These are phyloP conservation scores for Lenzites betulinus DNA, from an alignment of 768 basidiomycete species.

Conservation along the genomic window DNA sequence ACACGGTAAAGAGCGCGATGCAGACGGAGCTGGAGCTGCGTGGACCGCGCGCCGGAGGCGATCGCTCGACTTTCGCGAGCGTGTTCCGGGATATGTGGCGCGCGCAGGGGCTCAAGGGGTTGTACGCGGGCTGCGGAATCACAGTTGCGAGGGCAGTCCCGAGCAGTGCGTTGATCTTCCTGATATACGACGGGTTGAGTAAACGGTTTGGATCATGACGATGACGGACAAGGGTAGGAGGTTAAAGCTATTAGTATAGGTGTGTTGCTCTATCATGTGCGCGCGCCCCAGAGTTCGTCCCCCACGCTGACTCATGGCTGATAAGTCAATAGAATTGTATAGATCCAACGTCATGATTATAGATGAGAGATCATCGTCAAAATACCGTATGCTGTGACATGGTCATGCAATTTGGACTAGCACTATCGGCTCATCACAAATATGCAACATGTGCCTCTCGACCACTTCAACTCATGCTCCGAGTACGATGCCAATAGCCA, in stretches of 20 bases:
- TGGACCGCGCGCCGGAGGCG: conserved; percentile 40
- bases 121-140: conserved; percentile 93
- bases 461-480: too few relatives aligned
- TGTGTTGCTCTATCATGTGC: too few relatives aligned
- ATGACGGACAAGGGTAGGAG: neutral
- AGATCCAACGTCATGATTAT: too few relatives aligned
- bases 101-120: conserved; percentile 74
- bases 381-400: too few relatives aligned
- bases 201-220: conserved; percentile 46
- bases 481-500: too few relatives aligned
- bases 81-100: conserved; percentile 72
- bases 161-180: conserved; percentile 89
- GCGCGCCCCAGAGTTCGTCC: too few relatives aligned
- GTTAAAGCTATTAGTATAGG: neutral
- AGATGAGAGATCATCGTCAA: too few relatives aligned
- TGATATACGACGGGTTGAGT: conserved; percentile 84
- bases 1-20: conserved; percentile 91
- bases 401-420: too few relatives aligned
- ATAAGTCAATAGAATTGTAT: too few relatives aligned
- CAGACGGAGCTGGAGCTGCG: conserved; percentile 92
- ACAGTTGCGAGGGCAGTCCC: conserved; percentile 85
- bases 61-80: conserved; percentile 50
- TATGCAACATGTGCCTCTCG: too few relatives aligned
- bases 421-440: too few relatives aligned
- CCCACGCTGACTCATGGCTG: too few relatives aligned